Evolutionary conservation across 768 basidiomycete species (phyloP).

Genomic region (Gautieria morchelliformis): DNA sequence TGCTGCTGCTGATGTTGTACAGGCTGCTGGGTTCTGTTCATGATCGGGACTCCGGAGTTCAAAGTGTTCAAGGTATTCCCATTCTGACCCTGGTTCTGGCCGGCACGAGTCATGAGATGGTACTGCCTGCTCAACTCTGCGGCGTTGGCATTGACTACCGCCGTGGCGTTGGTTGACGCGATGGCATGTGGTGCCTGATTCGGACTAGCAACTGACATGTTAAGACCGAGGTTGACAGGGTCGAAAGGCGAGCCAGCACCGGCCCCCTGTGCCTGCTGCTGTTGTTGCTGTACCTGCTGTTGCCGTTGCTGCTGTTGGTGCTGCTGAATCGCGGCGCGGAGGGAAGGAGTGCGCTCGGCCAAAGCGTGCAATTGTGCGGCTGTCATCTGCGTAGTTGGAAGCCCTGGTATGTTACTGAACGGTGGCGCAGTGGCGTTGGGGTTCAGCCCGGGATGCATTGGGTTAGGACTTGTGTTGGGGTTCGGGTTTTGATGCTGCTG

Average conservation of each 20-base stretch:
- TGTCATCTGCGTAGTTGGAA: not conserved
- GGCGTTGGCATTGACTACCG: not conserved
- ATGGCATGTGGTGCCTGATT: not conserved
- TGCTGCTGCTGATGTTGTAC: not conserved
- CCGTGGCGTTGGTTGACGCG: not conserved
- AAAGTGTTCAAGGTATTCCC: not conserved
- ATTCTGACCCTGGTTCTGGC: constrained; percentile 8
- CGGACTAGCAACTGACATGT: not conserved
- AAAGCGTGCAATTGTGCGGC: not conserved
- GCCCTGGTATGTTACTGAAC: not conserved
- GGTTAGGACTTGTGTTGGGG: constrained; percentile 2
- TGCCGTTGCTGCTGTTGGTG: constrained; percentile 6
- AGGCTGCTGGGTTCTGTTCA: not conserved
- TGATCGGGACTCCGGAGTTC: not conserved
- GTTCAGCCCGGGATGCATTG: not conserved
- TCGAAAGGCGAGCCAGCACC: not conserved
- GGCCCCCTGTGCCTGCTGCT: not conserved
- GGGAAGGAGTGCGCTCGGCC: not conserved
- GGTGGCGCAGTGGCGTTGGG: not conserved
- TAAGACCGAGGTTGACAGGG: constrained; percentile 1
- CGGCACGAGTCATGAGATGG: not conserved
- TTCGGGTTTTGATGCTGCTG: not conserved
- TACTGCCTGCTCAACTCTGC: constrained; percentile 4
- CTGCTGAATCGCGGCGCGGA: not conserved
- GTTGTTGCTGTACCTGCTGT: not conserved